These are phyloP conservation scores for Heritiera littoralis DNA, from an alignment of 345 rosid genomes.

Conservation along the genomic window DNA sequence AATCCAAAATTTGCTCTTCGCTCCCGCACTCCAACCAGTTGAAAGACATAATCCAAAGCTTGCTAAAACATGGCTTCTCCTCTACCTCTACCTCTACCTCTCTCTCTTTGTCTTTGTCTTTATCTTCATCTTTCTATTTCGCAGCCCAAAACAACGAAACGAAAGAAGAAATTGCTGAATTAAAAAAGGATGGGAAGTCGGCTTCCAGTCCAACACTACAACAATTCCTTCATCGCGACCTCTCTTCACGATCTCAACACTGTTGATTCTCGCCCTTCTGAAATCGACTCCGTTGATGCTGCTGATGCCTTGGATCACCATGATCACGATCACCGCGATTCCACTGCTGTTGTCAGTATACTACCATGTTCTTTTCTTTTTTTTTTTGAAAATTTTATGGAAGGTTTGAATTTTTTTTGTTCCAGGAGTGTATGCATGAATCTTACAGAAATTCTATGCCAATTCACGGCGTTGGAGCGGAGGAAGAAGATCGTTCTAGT, in stretches of 20 bases:
- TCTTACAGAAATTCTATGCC: constrained; percentile 66
- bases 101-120: not conserved
- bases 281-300: constrained; percentile 42
- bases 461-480: constrained; percentile 60
- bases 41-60: constrained; percentile 14
- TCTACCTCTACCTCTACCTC: not conserved
- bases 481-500: constrained; percentile 64
- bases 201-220: constrained; percentile 75
- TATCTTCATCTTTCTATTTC: not conserved
- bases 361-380: not conserved
- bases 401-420: not conserved
- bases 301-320: constrained; percentile 49
- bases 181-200: constrained; percentile 61
- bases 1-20: not conserved
- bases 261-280: constrained; percentile 54
- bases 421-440: constrained; percentile 74
- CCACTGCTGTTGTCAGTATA: constrained; percentile 51
- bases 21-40: not conserved
- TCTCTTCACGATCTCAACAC: constrained; percentile 89
- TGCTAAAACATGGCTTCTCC: constrained; percentile 7
- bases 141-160: constrained; percentile 8
- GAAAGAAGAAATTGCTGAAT: constrained; percentile 3
- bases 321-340: constrained; percentile 31
- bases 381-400: not conserved
- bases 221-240: constrained; percentile 57